Base-by-base conservation (phyloP, 495 filamentous ascomycete species). In the Lichina pygmaea region DNA sequence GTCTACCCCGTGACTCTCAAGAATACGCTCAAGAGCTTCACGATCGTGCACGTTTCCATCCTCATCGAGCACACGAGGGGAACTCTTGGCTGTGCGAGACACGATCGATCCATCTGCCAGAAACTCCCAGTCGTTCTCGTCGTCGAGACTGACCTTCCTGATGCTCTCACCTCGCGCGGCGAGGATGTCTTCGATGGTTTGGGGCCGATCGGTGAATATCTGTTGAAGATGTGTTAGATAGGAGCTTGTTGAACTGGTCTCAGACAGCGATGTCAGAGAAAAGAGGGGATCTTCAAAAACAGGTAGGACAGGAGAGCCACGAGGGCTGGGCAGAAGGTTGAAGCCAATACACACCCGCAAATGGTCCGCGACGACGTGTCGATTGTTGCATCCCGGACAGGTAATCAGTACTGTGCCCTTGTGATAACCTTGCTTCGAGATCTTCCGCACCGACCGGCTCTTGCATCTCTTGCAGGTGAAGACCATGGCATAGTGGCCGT, bases 341-440 rank as follows among this genome's bases (percentile, higher is more conserved):
- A 30, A 40, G 6, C 32, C 11, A 45, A 41, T 36, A 46, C 54
- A 34, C 46, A 66, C 68, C 53, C 66, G 68, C 39, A 95, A 60
- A 60, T 99, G 79, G 61, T 99, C 89, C 54, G 70, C 75, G 53
- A 99, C 94, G 46, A 95, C 62, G 64, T 99, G 89, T 16, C 83
- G 67, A 52, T 78, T 81, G 52, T 75, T 67, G 59, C 89, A 99
- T 0, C 60, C 59, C 0, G 86, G 85, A 54, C 89, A 99, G 33
- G 72, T 73, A 42, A 99, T 83, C 40, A 95, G 62, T 11, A 92
- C 78, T 0, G 79, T 81, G 24, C 89, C 89, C 24, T 75, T 61
- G 57, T 94, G 84, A 57, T 94, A 99, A 11, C 81, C 89, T 49
- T 93, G 89, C 60, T 94, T 93, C 17, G 78, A 78, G 48, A 99